phyloP scores from a whole-genome alignment of 2,329 filamentous ascomycete species.

The Pseudogymnoascus sp. region DNA sequence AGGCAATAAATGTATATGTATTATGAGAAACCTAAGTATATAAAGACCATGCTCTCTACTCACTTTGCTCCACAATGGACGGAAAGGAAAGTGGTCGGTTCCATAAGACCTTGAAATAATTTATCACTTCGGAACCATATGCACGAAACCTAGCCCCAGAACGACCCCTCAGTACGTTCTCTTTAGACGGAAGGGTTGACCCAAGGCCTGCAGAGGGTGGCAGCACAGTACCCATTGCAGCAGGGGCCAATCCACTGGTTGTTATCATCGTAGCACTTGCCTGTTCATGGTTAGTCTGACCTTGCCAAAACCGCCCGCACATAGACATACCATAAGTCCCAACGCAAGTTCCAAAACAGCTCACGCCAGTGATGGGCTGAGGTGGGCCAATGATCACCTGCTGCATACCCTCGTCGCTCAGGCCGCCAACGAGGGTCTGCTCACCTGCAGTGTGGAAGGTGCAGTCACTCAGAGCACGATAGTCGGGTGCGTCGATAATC shows the following conservation, averaged over 20 bases:
- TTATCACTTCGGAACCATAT: not conserved
- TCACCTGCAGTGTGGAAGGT: slow-evolving; percentile 33
- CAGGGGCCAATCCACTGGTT: slow-evolving; percentile 8
- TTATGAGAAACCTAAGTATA: not conserved
- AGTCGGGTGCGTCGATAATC: slow-evolving; percentile 36
- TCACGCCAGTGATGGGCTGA: slow-evolving; percentile 34
- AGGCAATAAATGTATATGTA: slow-evolving; percentile 13
- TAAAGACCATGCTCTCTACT: not conserved
- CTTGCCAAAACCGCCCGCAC: not conserved
- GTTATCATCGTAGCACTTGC: slow-evolving; percentile 9
- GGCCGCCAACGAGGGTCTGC: slow-evolving; percentile 26
- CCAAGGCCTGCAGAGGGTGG: slow-evolving; percentile 10
- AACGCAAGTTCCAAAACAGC: slow-evolving; percentile 36
- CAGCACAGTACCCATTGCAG: slow-evolving; percentile 22
- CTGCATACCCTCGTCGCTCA: slow-evolving; percentile 25
- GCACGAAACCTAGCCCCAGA: not conserved
- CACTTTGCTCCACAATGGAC: not conserved
- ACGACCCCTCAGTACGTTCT: not conserved
- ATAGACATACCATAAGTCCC: slow-evolving; percentile 28
- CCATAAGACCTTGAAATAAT: not conserved
- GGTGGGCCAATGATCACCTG: slow-evolving; percentile 36
- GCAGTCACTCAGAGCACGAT: slow-evolving; percentile 35
- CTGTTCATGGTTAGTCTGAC: not conserved
- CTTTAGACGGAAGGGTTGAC: not conserved
- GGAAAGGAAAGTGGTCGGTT: not conserved